Percentiles rank a stretch among this genome's conserved stretches.
phyloP scores from a whole-genome alignment of 2,329 filamentous ascomycete genomes.

The Sordariomycetes sp. region DNA sequence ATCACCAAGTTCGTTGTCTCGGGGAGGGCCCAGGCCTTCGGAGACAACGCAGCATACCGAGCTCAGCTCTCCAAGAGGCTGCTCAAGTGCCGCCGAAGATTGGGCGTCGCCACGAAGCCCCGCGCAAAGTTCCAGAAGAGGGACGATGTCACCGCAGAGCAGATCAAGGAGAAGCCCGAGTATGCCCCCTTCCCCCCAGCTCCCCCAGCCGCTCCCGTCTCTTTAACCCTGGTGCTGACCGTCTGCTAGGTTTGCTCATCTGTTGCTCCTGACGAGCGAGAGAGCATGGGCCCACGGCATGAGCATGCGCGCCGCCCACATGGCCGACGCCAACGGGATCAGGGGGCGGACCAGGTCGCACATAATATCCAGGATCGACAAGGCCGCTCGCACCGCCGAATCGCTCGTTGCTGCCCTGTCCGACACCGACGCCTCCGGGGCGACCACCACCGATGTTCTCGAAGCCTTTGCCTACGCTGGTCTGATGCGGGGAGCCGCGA shows the following conservation, averaged over 20 bases:
- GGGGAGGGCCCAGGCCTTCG: slow-evolving; percentile 60
- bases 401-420: slow-evolving; percentile 57
- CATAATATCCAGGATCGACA: slow-evolving; percentile 77
- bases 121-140: slow-evolving; percentile 76
- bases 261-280: slow-evolving; percentile 80
- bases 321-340: slow-evolving; percentile 69
- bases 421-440: slow-evolving; percentile 51
- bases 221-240: background rate
- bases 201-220: background rate
- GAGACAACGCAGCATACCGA: slow-evolving; percentile 3
- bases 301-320: slow-evolving; percentile 79
- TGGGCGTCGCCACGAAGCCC: slow-evolving; percentile 74
- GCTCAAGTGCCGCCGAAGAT: slow-evolving; percentile 72
- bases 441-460: slow-evolving; percentile 60
- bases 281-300: slow-evolving; percentile 93
- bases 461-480: slow-evolving; percentile 79
- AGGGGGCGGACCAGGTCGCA: slow-evolving; percentile 73
- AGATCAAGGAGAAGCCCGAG: slow-evolving; percentile 67
- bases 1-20: slow-evolving; percentile 77
- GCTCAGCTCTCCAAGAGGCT: slow-evolving; percentile 44
- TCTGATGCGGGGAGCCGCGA: slow-evolving; percentile 63
- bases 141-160: slow-evolving; percentile 57
- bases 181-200: too few relatives aligned
- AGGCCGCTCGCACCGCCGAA: slow-evolving; percentile 62
- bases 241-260: slow-evolving; percentile 52